Evolutionary conservation across 176 grass and related monocot genomes (phyloP), one percentile per base, ranked within the genome.

Genomic region (Aegilops umbellulata): DNA sequence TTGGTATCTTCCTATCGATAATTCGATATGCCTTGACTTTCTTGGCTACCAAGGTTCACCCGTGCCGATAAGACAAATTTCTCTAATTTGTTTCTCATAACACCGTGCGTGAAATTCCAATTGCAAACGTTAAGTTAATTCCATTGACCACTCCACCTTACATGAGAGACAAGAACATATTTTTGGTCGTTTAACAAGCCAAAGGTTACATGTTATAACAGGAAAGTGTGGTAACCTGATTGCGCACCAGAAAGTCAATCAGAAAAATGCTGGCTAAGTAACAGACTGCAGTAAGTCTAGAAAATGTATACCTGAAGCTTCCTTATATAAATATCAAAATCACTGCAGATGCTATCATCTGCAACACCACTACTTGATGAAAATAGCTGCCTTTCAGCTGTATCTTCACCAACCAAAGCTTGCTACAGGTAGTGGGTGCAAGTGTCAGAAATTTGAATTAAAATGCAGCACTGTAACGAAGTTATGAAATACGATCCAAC

Each of bases 351-450:
- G 86, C 78, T 87, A 41, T 99, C 94, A 88, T 94, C 92, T 61
- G 76, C 53, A 8, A 88, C 61, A 38, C 86, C 69, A 13, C 86
- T 91, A 81, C 78, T 86, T 44, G 91, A 82, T 60, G 90, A 90
- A 94, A 99, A 99, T 90, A 99, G 87, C 38, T 88, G 87, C 31
- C 93, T 90, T 88, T 99, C 94, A 80, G 92, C 97, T 73, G 80
- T 78, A 65, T 99, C 97, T 94, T 99, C 97, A 49, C 97, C 97
- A 55, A 99, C 97, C 82, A 99, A 93, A 83, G 97, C 97, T 99
- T 97, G 92, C 97, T 99, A 79, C 79, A 93, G 23, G 39, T 35
- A 85, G 30, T 81, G 9, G 82, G 77, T 69, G 38, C 25, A 32
- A 55, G 63, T 87, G 78, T 88, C 31, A 91, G 77, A 71, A 78